Percentiles rank a stretch among this genome's conserved stretches.
phyloP scores from a whole-genome alignment of 1,139 yeast genomes.

The Sugiyamaella castrensis region DNA sequence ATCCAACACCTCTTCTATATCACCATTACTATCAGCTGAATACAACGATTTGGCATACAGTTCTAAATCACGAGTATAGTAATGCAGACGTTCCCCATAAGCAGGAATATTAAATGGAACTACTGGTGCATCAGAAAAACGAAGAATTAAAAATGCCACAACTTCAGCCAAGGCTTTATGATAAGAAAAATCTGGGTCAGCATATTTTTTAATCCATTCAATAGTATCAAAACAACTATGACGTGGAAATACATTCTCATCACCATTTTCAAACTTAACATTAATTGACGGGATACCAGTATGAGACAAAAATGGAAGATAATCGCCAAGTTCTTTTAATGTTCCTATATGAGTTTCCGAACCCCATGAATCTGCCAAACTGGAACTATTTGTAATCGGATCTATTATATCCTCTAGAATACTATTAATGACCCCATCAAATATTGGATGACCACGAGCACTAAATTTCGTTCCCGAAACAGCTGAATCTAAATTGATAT shows the following conservation, averaged over 20 bases:
- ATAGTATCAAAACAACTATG: conserved; percentile 68
- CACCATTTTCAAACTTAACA: conserved; percentile 45
- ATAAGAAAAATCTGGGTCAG: conserved; percentile 57
- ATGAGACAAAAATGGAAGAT: conserved; percentile 60
- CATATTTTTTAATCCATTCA: conserved; percentile 48
- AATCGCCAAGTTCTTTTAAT: conserved; percentile 48
- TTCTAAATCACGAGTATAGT: conserved; percentile 50
- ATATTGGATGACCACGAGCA: conserved; percentile 64
- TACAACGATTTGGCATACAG: conserved; percentile 38
- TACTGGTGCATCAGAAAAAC: conserved; percentile 68
- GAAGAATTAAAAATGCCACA: conserved; percentile 51
- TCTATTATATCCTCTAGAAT: conserved; percentile 43
- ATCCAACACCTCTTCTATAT: conserved; percentile 18
- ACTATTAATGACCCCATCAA: conserved; percentile 47
- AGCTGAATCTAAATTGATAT: conserved; percentile 74
- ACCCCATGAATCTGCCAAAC: conserved; percentile 26
- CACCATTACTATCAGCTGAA: background rate
- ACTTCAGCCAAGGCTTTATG: conserved; percentile 60
- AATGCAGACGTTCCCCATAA: conserved; percentile 47
- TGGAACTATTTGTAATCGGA: conserved; percentile 31
- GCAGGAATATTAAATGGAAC: conserved; percentile 64
- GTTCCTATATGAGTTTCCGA: conserved; percentile 18
- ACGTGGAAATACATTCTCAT: conserved; percentile 45
- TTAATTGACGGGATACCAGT: conserved; percentile 71
- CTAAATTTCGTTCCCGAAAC: conserved; percentile 58